Evolutionary conservation across 2,329 filamentous ascomycete species (phyloP).

Genomic region (Fusarium sp.): DNA sequence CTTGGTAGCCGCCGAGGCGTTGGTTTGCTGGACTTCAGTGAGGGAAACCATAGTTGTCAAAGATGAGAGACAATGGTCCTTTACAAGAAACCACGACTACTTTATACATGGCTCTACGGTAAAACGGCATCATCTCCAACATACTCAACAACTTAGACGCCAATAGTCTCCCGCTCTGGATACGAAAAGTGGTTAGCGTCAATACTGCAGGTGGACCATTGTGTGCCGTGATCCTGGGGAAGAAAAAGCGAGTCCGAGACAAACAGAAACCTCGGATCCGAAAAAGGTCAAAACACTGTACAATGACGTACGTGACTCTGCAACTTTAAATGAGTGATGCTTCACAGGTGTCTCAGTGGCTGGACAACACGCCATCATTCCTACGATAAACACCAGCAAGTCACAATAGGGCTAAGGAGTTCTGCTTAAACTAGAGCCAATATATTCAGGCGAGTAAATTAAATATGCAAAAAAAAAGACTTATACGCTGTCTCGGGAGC

Average conservation of each 20-base stretch:
- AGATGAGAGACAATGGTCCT: not conserved
- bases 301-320: slow-evolving; percentile 15
- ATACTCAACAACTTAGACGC: not conserved
- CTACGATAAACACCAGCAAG: not conserved
- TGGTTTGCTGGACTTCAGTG: slow-evolving; percentile 24
- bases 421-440: not conserved
- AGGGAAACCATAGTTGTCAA: slow-evolving; percentile 27
- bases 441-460: slow-evolving; percentile 37
- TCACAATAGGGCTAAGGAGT: not conserved
- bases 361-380: slow-evolving; percentile 7
- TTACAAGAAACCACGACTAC: not conserved
- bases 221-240: not conserved
- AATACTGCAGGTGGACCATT: not conserved
- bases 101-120: not conserved
- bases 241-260: slow-evolving; percentile 31
- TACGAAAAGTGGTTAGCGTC: slow-evolving; percentile 41
- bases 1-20: slow-evolving; percentile 13
- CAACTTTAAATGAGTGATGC: not conserved
- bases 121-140: not conserved
- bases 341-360: not conserved
- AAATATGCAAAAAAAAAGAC: slow-evolving; percentile 38
- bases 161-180: slow-evolving; percentile 12
- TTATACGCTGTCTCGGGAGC: slow-evolving; percentile 27
- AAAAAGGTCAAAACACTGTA: not conserved
- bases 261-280: not conserved